Percentiles rank a stretch among this genome's conserved stretches.
Evolutionary conservation across 176 grass and related monocot genomes (phyloP).

Genomic region (Raddia distichophylla): DNA sequence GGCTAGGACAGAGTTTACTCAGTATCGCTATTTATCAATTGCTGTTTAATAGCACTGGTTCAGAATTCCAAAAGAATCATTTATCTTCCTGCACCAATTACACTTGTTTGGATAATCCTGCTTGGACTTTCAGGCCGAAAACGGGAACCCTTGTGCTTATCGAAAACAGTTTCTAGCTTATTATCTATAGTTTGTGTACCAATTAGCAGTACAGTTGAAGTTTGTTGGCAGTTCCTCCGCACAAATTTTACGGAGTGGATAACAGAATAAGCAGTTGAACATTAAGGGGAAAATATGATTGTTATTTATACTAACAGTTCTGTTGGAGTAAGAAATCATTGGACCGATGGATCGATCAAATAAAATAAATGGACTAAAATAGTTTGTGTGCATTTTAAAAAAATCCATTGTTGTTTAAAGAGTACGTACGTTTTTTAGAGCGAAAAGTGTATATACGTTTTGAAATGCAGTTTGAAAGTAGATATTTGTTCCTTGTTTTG

Average conservation of each 20-base stretch:
- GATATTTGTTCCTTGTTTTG: not conserved
- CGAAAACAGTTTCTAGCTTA: slow-evolving; percentile 1
- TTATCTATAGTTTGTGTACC: not conserved
- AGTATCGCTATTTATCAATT: slow-evolving; percentile 2
- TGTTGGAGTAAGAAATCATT: too few relatives aligned
- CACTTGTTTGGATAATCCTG: not conserved
- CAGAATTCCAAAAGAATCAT: not conserved
- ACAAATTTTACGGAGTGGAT: not conserved
- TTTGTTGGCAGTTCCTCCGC: not conserved
- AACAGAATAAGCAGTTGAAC: not conserved
- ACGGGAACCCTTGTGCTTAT: not conserved
- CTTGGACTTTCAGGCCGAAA: not conserved
- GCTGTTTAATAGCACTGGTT: not conserved
- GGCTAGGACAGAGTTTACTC: slow-evolving; percentile 8
- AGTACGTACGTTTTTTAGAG: too few relatives aligned
- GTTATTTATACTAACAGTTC: not conserved
- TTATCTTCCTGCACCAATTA: not conserved
- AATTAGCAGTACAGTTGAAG: not conserved
- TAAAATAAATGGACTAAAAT: not conserved
- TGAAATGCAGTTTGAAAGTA: not conserved
- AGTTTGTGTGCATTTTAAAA: too few relatives aligned
- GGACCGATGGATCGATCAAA: too few relatives aligned
- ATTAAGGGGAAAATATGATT: not conserved
- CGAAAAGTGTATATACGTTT: too few relatives aligned
- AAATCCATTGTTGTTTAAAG: too few relatives aligned